phyloP scores from a whole-genome alignment of 768 basidiomycete species.

The Zangia roseola region DNA sequence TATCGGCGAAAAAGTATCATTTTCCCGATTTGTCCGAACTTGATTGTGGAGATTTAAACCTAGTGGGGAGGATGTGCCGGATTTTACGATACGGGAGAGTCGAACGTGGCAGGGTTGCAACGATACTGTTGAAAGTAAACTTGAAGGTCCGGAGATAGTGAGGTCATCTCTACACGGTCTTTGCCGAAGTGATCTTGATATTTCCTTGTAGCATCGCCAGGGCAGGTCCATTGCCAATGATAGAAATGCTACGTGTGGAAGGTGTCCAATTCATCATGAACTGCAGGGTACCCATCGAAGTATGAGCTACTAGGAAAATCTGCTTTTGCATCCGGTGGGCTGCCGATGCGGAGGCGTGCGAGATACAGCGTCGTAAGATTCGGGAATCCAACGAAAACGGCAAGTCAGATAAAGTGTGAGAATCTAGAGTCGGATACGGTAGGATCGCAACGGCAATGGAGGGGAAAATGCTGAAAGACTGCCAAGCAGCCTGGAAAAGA shows the following conservation, averaged over 20 bases:
- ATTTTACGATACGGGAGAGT: too few relatives aligned
- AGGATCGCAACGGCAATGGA: conserved; percentile 1
- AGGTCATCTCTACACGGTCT: too few relatives aligned
- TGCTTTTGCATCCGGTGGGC: too few relatives aligned
- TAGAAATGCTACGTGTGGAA: neutral
- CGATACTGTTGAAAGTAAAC: too few relatives aligned
- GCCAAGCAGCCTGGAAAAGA: conserved; percentile 9
- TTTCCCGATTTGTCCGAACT: too few relatives aligned
- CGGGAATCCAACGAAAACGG: conserved; percentile 15
- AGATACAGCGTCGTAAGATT: conserved; percentile 7
- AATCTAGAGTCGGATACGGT: neutral
- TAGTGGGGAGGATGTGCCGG: too few relatives aligned
- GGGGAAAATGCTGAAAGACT: neutral
- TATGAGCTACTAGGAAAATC: neutral
- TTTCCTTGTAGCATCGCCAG: neutral
- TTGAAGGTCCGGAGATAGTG: too few relatives aligned
- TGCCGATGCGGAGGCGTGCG: conserved; percentile 1
- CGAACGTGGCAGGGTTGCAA: too few relatives aligned
- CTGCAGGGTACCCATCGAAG: neutral
- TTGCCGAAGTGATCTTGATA: neutral
- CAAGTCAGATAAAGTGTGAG: conserved; percentile 8
- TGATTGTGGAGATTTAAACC: too few relatives aligned
- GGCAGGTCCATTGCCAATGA: neutral
- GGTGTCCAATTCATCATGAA: conserved; percentile 9
- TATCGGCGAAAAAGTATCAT: too few relatives aligned